phyloP scores from a whole-genome alignment of 1,284 basidiomycete species.

The Agaricales sp. region DNA sequence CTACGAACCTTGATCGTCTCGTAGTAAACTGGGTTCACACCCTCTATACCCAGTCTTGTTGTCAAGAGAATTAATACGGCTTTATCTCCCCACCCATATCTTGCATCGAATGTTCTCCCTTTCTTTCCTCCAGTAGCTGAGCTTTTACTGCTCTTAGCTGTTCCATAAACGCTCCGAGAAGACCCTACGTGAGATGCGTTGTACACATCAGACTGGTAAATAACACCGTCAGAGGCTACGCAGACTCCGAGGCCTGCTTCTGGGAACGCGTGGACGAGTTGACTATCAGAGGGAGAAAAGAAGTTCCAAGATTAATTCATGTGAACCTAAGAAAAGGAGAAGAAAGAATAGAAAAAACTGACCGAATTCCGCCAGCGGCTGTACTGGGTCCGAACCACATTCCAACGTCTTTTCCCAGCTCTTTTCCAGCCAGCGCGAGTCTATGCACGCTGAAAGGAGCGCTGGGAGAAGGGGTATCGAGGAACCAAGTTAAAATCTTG shows the following conservation, averaged over 20 bases:
- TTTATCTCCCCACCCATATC: conserved; percentile 62
- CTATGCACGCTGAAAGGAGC: conserved; percentile 94
- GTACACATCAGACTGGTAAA: conserved; percentile 84
- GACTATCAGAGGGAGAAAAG: conserved; percentile 3
- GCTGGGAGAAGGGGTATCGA: conserved; percentile 83
- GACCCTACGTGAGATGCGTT: conserved; percentile 48
- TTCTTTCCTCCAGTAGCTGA: not conserved
- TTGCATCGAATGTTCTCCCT: not conserved
- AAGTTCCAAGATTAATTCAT: not conserved
- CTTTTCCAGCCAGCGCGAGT: conserved; percentile 92
- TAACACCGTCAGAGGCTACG: conserved; percentile 73
- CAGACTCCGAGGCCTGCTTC: conserved; percentile 77
- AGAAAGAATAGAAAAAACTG: conserved; percentile 16
- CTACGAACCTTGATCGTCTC: conserved; percentile 79
- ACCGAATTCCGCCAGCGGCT: conserved; percentile 92
- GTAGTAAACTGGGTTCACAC: conserved; percentile 93
- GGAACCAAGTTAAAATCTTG: conserved; percentile 84
- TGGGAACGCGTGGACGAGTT: conserved; percentile 70
- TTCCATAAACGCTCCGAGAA: too few relatives aligned
- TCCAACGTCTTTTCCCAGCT: conserved; percentile 90
- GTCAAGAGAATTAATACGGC: conserved; percentile 86
- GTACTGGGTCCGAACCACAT: conserved; percentile 98
- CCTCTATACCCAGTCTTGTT: conserved; percentile 81
- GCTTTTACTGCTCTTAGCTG: not conserved
- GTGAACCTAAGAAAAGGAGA: not conserved